These are phyloP conservation scores for Entomortierella parvispora DNA, from an alignment of 192 early-diverging fungal genomes.

Conservation along the genomic window DNA sequence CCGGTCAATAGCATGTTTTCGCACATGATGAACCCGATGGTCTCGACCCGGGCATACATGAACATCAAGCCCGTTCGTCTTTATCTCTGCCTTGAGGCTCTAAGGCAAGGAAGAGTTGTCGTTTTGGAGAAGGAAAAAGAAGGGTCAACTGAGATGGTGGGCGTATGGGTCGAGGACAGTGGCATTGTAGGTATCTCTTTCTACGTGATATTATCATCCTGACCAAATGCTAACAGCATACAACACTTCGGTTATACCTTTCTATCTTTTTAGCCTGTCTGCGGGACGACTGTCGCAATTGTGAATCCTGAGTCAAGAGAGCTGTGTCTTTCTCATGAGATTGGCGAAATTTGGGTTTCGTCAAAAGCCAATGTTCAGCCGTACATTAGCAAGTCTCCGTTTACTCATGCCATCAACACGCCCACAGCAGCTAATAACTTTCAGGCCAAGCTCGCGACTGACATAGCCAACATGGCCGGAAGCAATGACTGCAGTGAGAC, in stretches of 20 bases:
- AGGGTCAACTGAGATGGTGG: slow-evolving; percentile 52
- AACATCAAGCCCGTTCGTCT: slow-evolving; percentile 74
- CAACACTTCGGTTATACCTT: neutral
- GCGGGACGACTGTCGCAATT: slow-evolving; percentile 79
- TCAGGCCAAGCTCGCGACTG: slow-evolving; percentile 55
- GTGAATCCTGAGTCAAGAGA: slow-evolving; percentile 77
- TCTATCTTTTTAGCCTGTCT: slow-evolving; percentile 14
- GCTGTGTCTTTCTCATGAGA: slow-evolving; percentile 67
- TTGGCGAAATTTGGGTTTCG: slow-evolving; percentile 90
- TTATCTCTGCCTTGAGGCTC: slow-evolving; percentile 66
- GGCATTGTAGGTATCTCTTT: slow-evolving; percentile 59
- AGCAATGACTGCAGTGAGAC: slow-evolving; percentile 5
- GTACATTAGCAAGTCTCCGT: slow-evolving; percentile 16
- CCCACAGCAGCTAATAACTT: slow-evolving; percentile 16
- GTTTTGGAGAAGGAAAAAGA: slow-evolving; percentile 58
- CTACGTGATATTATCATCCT: neutral
- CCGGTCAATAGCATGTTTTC: slow-evolving; percentile 64
- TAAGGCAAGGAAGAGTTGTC: slow-evolving; percentile 73
- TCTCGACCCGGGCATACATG: slow-evolving; percentile 83
- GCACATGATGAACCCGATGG: slow-evolving; percentile 75
- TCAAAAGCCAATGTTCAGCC: slow-evolving; percentile 64
- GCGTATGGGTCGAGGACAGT: slow-evolving; percentile 73
- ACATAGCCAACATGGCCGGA: neutral
- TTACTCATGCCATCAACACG: slow-evolving; percentile 4
- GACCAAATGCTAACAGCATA: neutral